Evolutionary conservation across 2,329 filamentous ascomycete genomes (phyloP).

Genomic region (Penicillium sp.): DNA sequence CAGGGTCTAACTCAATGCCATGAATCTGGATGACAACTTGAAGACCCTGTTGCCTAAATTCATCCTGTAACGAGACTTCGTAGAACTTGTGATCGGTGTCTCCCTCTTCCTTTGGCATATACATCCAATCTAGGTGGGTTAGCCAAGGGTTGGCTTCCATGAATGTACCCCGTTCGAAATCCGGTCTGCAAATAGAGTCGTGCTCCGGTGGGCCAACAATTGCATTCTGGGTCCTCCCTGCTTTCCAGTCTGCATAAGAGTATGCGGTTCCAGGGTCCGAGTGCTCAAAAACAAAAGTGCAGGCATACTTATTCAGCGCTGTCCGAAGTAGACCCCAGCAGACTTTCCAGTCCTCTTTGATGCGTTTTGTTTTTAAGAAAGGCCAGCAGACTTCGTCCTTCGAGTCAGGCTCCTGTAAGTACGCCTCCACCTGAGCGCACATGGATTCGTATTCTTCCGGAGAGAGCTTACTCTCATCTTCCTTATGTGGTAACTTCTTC

Average conservation of each 20-base stretch:
- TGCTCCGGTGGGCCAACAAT: slow-evolving; percentile 6
- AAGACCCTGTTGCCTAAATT: slow-evolving; percentile 16
- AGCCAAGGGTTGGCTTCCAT: neutral
- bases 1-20: slow-evolving; percentile 13
- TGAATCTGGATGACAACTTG: slow-evolving; percentile 13
- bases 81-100: slow-evolving; percentile 14
- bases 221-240: slow-evolving; percentile 9
- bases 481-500: neutral
- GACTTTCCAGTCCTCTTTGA: slow-evolving; percentile 6
- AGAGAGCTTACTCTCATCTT: slow-evolving; percentile 1
- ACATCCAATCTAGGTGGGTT: neutral
- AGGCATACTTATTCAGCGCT: slow-evolving; percentile 9
- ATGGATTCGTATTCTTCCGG: slow-evolving; percentile 10
- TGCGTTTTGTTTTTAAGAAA: neutral
- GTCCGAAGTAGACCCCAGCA: neutral
- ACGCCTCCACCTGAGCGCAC: slow-evolving; percentile 5
- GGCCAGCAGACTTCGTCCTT: slow-evolving; percentile 6
- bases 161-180: neutral
- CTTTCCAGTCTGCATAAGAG: slow-evolving; percentile 18
- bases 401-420: slow-evolving; percentile 7
- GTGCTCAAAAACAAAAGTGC: slow-evolving; percentile 9
- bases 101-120: neutral
- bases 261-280: slow-evolving; percentile 13
- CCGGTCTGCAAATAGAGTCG: neutral
- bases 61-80: slow-evolving; percentile 12